phyloP scores from a whole-genome alignment of 495 filamentous ascomycete genomes.

The Lasiosphaeriaceae sp. region DNA sequence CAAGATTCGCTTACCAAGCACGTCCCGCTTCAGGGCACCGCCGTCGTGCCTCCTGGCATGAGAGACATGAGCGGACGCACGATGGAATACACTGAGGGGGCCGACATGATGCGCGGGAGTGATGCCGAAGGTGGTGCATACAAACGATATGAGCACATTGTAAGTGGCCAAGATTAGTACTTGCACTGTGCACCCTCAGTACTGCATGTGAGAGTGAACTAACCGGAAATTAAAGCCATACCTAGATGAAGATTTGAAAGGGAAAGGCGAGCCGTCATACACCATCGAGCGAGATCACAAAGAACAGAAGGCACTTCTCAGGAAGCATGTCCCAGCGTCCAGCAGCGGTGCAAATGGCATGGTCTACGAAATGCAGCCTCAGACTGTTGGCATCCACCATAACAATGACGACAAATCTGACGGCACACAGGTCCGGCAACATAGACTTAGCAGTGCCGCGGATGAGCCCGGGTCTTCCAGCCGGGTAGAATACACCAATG shows the following conservation, averaged over 20 bases:
- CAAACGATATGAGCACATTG: slow-evolving; percentile 62
- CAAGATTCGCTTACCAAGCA: slow-evolving; percentile 69
- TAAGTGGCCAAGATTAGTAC: slow-evolving; percentile 38
- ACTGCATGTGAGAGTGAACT: background rate
- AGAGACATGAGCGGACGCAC: slow-evolving; percentile 60
- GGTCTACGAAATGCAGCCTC: slow-evolving; percentile 42
- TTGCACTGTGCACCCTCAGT: background rate
- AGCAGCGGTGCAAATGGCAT: background rate
- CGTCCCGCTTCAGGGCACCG: slow-evolving; percentile 80
- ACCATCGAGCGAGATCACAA: slow-evolving; percentile 62
- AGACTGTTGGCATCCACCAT: background rate
- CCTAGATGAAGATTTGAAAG: slow-evolving; percentile 66
- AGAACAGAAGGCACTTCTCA: slow-evolving; percentile 27
- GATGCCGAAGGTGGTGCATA: slow-evolving; percentile 58
- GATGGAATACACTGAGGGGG: slow-evolving; percentile 81
- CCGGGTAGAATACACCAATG: background rate
- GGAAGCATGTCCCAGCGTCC: slow-evolving; percentile 5
- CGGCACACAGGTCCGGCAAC: slow-evolving; percentile 18
- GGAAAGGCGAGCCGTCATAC: slow-evolving; percentile 74
- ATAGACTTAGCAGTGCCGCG: slow-evolving; percentile 29
- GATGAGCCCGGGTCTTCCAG: background rate
- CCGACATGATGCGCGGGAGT: slow-evolving; percentile 72
- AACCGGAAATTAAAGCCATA: slow-evolving; percentile 52
- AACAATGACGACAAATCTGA: slow-evolving; percentile 1
- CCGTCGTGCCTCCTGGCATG: slow-evolving; percentile 68